phyloP scores from a whole-genome alignment of 1,284 basidiomycete species.

The Wolfiporia cocos region DNA sequence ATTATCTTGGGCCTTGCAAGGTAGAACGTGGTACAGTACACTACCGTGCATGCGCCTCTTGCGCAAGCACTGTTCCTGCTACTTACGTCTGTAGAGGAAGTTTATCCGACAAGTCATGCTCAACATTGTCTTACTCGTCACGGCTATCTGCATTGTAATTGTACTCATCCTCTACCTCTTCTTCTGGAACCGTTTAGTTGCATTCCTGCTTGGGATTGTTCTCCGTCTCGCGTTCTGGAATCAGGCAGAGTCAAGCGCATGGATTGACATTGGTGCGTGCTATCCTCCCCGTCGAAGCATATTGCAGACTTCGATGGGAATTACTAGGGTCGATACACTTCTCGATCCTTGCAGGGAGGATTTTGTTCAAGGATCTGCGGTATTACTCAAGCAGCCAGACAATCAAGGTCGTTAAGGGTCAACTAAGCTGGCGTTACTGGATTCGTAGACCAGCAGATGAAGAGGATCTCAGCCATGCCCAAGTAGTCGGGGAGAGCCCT shows the following conservation, averaged over 20 bases:
- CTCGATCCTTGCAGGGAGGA: slow-evolving; percentile 81
- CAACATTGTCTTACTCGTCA: slow-evolving; percentile 57
- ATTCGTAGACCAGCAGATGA: slow-evolving; percentile 64
- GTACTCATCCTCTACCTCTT: slow-evolving; percentile 77
- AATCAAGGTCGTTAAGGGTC: slow-evolving; percentile 74
- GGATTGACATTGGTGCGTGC: slow-evolving; percentile 68
- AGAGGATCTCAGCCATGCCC: slow-evolving; percentile 55
- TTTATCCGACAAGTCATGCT: too few species aligned
- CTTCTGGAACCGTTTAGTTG: slow-evolving; percentile 85
- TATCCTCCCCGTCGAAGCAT: too few species aligned
- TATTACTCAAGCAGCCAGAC: slow-evolving; percentile 92
- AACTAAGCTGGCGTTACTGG: slow-evolving; percentile 92
- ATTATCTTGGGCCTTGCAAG: too few species aligned
- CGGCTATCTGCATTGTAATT: slow-evolving; percentile 67
- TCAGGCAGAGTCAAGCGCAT: slow-evolving; percentile 59
- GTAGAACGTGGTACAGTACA: too few species aligned
- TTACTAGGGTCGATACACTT: slow-evolving; percentile 79
- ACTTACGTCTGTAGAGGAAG: too few species aligned
- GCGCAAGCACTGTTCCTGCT: too few species aligned
- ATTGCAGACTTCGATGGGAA: too few species aligned
- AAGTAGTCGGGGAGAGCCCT: slow-evolving; percentile 41
- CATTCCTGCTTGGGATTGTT: slow-evolving; percentile 51
- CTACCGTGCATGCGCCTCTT: too few species aligned
- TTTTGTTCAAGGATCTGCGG: slow-evolving; percentile 79
- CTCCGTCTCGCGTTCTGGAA: slow-evolving; percentile 71